Evolutionary conservation across 1,284 basidiomycete genomes (phyloP), one percentile per base, ranked within the genome.

Genomic region (Austroboletus niveus): DNA sequence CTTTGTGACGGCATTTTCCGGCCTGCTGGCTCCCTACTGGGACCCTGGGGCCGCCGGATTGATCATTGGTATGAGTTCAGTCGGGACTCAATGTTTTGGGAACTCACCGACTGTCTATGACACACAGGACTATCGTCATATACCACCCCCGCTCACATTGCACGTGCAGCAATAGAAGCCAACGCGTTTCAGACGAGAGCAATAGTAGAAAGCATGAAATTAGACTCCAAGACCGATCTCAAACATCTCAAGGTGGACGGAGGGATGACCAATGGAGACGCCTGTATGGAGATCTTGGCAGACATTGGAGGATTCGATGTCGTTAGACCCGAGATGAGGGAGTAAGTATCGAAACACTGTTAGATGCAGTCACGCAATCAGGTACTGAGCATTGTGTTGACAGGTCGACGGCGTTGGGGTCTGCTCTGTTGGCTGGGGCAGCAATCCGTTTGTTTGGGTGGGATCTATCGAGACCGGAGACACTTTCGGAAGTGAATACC

Each of bases 1-100:
- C 76, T 99, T 99, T 65, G 96, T 99, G 38, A 96, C 96, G 1
- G 95, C 92, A 9, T 97, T 98, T 76, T 89, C 88, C 49, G 95
- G 94, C 55, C 78, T 98, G 34, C 82, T 96, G 41, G 93, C 92
- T 15, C 92, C 93, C 4, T 92, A 94, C 70, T 96, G 94, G 94
- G 94, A 96, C 68, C 83, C 92, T 42, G 82, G 82, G 20, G 93
- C 93, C 15, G 86, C 85, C 11, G 93, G 92, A 1, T 72, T 90
- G 30, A 77, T 97, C 46, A 93, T 95, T 49, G 92, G 89, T 82
- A 60, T 34, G 1, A 72, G 1, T 5, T 40, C n/a, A 59, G 27
- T 29, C 10, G 41, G 14, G 34, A 17, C 15, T 5, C 12, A 8
- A 31, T 45, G 5, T 20, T 32, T 2, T 1, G 5, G 10, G 8